Evolutionary conservation across 1,139 yeast genomes (phyloP), one percentile per base, ranked within the genome.

Genomic region (Yamadazyma atlantica): DNA sequence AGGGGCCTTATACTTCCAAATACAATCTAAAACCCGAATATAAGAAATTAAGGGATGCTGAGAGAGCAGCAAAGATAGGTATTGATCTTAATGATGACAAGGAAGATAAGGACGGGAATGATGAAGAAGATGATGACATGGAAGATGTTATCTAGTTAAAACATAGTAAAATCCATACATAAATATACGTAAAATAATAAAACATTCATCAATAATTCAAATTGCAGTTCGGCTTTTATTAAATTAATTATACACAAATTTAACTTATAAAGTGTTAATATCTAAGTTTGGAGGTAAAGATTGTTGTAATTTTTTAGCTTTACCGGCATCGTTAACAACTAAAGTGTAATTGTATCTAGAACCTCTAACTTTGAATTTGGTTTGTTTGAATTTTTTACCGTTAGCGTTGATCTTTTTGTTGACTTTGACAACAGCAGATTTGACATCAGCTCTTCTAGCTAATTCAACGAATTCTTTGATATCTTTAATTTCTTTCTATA

Each of bases 281-380:
- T 80, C 80, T 71, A 90, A 82, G 64, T 89, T 82, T 70, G 97
- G 96, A 73, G 97, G 97, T 68, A 92, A 82, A 64, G 97, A 86
- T 81, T 92, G 97, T 69, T 87, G 86, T 76, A 92, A 82, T 82
- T 92, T 94, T 84, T 87, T 85, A 64, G 97, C 98, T 83, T 89
- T 90, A 71, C 89, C 86, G 66, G 90, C 87, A 73, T 94, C 98
- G 78, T 86, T 82, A 64, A 92, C 92, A 60, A 86, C 86, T 73
- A 92, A 82, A 63, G 98, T 92, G 88, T 92, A 92, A 66, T 88
- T 84, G 81, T 86, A 74, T 73, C 80, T 87, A 56, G 96, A 66
- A 72, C 97, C 96, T 82, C 98, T 88, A 66, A 92, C 89, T 88
- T 94, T 92, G 92, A 92, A 92, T 79, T 92, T 92, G 80, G 97